These are phyloP conservation scores for Chlorella sp. DNA, from an alignment of 139 green algal genomes.

Conservation along the genomic window DNA sequence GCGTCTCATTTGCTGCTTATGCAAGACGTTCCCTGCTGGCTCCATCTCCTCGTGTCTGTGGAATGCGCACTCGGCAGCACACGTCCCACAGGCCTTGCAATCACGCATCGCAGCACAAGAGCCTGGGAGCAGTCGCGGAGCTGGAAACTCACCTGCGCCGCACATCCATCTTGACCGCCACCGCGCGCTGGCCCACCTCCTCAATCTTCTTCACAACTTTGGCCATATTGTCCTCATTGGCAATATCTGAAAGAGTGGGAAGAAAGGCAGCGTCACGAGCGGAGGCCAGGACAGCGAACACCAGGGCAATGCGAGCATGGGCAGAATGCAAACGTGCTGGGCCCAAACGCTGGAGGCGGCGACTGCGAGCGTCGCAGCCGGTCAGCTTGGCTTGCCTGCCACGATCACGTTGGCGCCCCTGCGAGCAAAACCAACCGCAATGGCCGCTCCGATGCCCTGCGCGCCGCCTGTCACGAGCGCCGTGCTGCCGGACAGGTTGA, in stretches of 20 bases:
- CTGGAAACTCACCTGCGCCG: not conserved
- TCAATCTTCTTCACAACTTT: not conserved
- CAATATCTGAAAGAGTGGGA: constrained; percentile 2
- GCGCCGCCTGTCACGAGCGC: not conserved
- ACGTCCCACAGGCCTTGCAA: no score
- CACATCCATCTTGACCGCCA: not conserved
- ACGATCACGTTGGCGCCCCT: constrained; percentile 1
- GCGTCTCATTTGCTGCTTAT: no score
- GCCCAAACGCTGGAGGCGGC: no score
- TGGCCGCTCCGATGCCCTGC: constrained; percentile 4
- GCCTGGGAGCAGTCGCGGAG: no score
- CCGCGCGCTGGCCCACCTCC: not conserved
- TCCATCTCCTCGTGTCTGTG: no score
- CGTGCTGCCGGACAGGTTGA: not conserved
- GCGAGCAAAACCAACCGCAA: not conserved
- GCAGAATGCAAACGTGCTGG: no score
- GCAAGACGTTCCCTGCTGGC: no score
- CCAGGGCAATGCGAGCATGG: not conserved
- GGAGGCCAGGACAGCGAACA: not conserved
- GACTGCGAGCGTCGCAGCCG: not conserved
- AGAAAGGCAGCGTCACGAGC: not conserved
- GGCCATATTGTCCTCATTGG: not conserved
- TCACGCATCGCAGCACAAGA: no score
- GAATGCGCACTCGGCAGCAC: no score
- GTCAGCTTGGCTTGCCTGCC: not conserved